phyloP scores from a whole-genome alignment of 176 grass and related monocot genomes.

The Alopecurus myosuroides region DNA sequence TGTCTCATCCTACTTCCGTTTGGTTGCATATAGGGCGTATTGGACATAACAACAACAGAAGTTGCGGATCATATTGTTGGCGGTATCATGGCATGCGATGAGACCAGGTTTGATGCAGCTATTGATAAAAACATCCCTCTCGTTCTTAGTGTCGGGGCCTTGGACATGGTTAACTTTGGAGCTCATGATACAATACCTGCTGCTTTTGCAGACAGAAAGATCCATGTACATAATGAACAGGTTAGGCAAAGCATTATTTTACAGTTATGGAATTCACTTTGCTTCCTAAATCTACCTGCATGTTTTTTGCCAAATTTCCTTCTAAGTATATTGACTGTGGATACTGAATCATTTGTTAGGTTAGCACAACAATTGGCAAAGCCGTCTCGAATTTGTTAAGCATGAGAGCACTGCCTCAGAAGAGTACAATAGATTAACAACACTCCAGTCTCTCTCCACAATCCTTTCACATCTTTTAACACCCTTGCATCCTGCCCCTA shows the following conservation, averaged over 20 bases:
- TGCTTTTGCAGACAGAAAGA: slow-evolving; percentile 68
- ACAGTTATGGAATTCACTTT: not conserved
- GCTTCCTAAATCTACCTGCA: not conserved
- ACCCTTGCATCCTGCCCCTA: too few relatives aligned
- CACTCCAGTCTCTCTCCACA: too few relatives aligned
- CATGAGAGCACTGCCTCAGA: too few relatives aligned
- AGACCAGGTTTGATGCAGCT: slow-evolving; percentile 72
- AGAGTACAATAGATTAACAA: too few relatives aligned
- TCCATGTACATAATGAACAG: slow-evolving; percentile 91
- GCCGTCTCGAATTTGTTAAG: too few relatives aligned
- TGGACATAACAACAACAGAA: slow-evolving; percentile 97
- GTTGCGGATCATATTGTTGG: slow-evolving; percentile 93
- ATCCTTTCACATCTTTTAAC: too few relatives aligned
- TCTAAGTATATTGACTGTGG: not conserved
- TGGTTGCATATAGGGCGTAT: slow-evolving; percentile 54
- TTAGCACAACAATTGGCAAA: too few relatives aligned
- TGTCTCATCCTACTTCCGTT: slow-evolving; percentile 30
- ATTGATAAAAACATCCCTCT: slow-evolving; percentile 77
- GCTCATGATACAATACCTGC: slow-evolving; percentile 73
- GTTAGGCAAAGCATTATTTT: slow-evolving; percentile 41
- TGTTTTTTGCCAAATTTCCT: not conserved
- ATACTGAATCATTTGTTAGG: not conserved
- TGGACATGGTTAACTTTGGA: slow-evolving; percentile 99
- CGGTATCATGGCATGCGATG: slow-evolving; percentile 83
- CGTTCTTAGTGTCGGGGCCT: slow-evolving; percentile 86